phyloP scores from a whole-genome alignment of 2,329 filamentous ascomycete genomes.

The Talaromyces marneffei region DNA sequence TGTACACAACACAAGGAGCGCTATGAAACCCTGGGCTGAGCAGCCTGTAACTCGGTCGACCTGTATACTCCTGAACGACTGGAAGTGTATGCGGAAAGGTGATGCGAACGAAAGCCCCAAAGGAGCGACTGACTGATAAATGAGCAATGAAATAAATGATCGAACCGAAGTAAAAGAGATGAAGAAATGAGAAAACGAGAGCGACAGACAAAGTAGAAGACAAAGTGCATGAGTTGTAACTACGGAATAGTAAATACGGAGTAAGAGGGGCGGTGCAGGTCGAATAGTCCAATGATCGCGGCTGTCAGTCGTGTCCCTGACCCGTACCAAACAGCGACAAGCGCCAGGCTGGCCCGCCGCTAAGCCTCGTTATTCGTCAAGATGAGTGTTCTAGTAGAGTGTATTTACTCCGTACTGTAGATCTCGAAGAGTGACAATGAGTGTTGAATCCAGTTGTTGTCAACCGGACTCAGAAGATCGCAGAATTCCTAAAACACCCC shows the following conservation, averaged over 20 bases:
- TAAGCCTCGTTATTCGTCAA: conserved; percentile 4
- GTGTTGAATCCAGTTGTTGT: neutral
- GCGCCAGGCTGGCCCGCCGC: conserved; percentile 1
- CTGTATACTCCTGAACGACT: neutral
- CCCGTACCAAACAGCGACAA: conserved; percentile 1
- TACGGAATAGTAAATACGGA: neutral
- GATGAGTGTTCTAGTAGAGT: no score
- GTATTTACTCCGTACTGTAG: no score
- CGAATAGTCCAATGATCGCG: neutral
- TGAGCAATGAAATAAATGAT: neutral
- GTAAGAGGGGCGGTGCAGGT: neutral
- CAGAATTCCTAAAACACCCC: no score
- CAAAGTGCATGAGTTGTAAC: neutral
- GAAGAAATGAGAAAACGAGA: neutral
- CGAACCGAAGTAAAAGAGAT: neutral
- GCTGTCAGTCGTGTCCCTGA: conserved; percentile 3
- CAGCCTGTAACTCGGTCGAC: neutral
- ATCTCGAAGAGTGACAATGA: neutral
- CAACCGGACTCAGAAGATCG: neutral
- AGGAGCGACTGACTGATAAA: neutral
- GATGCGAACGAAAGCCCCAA: neutral
- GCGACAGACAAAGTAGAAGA: neutral
- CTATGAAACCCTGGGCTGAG: neutral
- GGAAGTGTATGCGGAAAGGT: neutral
- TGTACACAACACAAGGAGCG: neutral